phyloP scores from a whole-genome alignment of 2,329 filamentous ascomycete genomes.

The Herpotrichia juniperi region DNA sequence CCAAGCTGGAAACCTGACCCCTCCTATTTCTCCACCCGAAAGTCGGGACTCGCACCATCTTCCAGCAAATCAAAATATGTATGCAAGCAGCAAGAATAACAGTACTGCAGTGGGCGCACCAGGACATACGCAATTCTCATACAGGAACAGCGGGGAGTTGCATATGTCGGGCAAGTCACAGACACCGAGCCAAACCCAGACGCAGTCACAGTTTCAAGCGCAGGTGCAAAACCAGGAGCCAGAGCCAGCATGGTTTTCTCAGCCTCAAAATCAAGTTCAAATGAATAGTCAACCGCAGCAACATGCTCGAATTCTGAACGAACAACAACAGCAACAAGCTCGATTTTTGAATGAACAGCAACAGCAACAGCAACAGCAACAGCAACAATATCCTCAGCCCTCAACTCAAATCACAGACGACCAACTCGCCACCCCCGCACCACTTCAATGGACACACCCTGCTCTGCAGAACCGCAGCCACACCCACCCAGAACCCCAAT shows the following conservation, averaged over 20 bases:
- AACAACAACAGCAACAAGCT: not conserved
- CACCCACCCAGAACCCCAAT: not conserved
- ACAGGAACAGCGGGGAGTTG: not conserved
- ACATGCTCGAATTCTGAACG: not conserved
- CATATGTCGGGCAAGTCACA: conserved; percentile 1
- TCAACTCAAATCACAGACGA: not conserved
- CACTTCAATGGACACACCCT: not conserved
- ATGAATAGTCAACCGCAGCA: no score
- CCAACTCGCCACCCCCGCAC: not conserved
- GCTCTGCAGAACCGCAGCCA: not conserved
- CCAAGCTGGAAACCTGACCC: not conserved
- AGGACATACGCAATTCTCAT: not conserved
- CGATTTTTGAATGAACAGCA: not conserved
- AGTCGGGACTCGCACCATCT: not conserved
- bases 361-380: not conserved
- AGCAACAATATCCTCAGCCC: not conserved
- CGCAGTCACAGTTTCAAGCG: not conserved
- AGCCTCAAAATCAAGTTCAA: no score
- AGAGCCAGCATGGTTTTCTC: not conserved
- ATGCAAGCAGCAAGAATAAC: not conserved
- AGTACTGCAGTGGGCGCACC: not conserved
- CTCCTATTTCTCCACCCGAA: not conserved
- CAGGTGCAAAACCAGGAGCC: not conserved
- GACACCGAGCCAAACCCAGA: not conserved
- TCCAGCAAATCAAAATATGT: not conserved